phyloP scores from a whole-genome alignment of 176 grass and related monocot species.

The Coix lacrymajobi region DNA sequence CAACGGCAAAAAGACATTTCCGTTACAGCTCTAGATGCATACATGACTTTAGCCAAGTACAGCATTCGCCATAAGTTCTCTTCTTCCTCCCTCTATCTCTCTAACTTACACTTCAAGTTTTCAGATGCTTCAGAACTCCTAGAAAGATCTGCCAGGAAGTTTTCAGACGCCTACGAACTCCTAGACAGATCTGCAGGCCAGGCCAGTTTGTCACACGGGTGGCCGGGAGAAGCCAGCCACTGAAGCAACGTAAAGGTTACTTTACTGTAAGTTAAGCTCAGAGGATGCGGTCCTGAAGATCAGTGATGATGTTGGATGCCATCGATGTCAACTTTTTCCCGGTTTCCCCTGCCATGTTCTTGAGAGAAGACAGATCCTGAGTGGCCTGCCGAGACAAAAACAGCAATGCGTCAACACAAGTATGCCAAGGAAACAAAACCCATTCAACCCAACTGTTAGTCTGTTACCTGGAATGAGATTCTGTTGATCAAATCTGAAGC shows the following conservation, averaged over 20 bases:
- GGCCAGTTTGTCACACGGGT: neutral
- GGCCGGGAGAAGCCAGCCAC: neutral
- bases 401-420: conserved; percentile 3
- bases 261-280: conserved; percentile 33
- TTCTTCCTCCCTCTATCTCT: neutral
- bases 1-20: neutral
- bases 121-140: conserved; percentile 13
- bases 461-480: conserved; percentile 84
- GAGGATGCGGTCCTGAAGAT: conserved; percentile 84
- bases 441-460: conserved; percentile 9
- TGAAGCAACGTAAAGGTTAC: neutral
- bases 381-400: conserved; percentile 47
- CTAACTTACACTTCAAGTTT: neutral
- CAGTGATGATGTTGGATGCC: conserved; percentile 81
- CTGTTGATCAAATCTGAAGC: conserved; percentile 82
- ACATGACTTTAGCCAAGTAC: conserved; percentile 13
- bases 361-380: conserved; percentile 89
- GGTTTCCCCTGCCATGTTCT: conserved; percentile 88
- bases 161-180: conserved; percentile 3
- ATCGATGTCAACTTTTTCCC: conserved; percentile 82
- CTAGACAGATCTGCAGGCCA: conserved; percentile 3
- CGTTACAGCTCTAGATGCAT: conserved; percentile 21
- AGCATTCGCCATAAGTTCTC: neutral
- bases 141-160: conserved; percentile 14
- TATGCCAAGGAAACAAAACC: neutral